Conservation (phyloP, 192 early-diverging fungal species). For the Spinellus fusiger region DNA sequence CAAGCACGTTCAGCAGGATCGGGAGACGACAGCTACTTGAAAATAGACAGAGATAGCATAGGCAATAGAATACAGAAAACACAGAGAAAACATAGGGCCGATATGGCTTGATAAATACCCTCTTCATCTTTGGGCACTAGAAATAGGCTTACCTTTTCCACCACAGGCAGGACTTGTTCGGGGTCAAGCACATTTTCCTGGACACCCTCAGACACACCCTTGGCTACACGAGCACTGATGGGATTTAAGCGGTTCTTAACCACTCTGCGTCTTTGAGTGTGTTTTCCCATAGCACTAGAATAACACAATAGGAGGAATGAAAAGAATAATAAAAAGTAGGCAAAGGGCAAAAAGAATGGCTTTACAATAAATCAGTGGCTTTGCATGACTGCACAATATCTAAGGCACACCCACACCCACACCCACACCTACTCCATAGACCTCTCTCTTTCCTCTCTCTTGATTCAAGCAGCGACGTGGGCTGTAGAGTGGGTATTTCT, state of each 20-base stretch:
- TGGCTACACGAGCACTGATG: background rate
- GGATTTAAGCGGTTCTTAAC: constrained; percentile 9
- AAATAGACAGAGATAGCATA: no score
- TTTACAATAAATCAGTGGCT: constrained; percentile 4
- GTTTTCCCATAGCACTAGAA: constrained; percentile 15
- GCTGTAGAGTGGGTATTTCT: no score
- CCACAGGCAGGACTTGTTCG: constrained; percentile 19
- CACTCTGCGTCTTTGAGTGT: background rate
- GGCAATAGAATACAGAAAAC: no score
- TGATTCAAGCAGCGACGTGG: no score
- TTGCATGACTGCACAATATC: constrained; percentile 8
- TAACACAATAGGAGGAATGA: background rate
- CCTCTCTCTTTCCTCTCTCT: no score
- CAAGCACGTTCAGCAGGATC: constrained; percentile 77
- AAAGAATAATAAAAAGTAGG: background rate
- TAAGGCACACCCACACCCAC: background rate
- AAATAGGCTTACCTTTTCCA: constrained; percentile 13
- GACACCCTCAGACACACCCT: constrained; percentile 4
- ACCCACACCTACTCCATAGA: no score
- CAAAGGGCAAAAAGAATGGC: background rate
- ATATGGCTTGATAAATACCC: background rate
- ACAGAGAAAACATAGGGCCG: background rate
- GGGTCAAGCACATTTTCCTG: background rate
- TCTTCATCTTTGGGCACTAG: background rate
- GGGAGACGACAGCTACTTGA: constrained; percentile 56